Base-by-base conservation (phyloP, 768 basidiomycete species). In the Boletus huronensis region DNA sequence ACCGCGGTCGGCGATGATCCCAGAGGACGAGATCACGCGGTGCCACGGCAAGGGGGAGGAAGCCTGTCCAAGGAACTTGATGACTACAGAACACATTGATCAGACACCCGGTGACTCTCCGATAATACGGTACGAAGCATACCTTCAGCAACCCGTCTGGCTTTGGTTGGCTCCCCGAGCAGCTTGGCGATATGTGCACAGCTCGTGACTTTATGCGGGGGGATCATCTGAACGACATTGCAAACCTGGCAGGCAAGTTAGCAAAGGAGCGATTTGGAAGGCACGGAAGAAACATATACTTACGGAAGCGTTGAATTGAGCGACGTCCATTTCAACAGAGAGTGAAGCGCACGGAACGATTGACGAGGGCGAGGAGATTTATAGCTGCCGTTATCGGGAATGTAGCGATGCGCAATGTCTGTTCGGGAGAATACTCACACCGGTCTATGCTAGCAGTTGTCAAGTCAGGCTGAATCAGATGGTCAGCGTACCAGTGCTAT, bases 71-170 rank as follows among this genome's bases (percentile, higher is more conserved):
- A 91, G 74, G 60, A 82, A 85, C 61, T 88, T 91, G 43, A 91
- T 77, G 26, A 89, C 89, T 92, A 41, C 38, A 26, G 55, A 31
- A 19, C 25, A 23, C 3, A 25, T 46, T 43, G n/a, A n/a, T n/a
- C n/a, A n/a, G n/a, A 2, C 6, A 21, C 7, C 11, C 6, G 25
- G 28, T 16, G 36, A 5, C 42, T 19, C 23, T 32, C 25, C 23
- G 8, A 25, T 17, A 21, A 25, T 19, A 43, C 17, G 19, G 14
- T 31, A 26, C 45, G 32, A 17, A 14, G 16, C 72, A 45, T 60
- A 86, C 90, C 87, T 79, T 90, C 85, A 3, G 86, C 89, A n/a
- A 91, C 88, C 58, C 86, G 87, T 43, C 90, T 78, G 9, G 88
- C 82, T 68, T 91, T 80, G 14, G 74, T 77, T 0, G 88, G 88